These are phyloP conservation scores for Piper longum DNA, from an alignment of 164 flowering plant genomes.

Conservation along the genomic window DNA sequence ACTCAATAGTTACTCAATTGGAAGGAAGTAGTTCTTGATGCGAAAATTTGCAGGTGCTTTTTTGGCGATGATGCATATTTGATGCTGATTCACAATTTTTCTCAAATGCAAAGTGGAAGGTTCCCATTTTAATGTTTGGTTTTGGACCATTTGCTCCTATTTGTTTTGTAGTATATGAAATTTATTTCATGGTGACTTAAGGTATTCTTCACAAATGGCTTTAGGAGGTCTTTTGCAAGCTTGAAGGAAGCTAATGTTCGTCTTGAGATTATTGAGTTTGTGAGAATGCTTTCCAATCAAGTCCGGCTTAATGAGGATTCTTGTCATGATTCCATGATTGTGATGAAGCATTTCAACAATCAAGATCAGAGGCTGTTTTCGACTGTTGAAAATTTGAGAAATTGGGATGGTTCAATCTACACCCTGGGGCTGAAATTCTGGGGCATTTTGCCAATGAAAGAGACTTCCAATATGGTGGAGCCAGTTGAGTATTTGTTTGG, in stretches of 20 bases:
- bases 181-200: neutral
- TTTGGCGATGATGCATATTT: constrained; percentile 22
- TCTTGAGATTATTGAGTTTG: constrained; percentile 11
- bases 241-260: constrained; percentile 1
- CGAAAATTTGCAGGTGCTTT: constrained; percentile 18
- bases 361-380: constrained; percentile 19
- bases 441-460: constrained; percentile 51
- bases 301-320: constrained; percentile 17
- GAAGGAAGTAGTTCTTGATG: constrained; percentile 22
- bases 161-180: too few relatives aligned
- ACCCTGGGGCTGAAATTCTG: constrained; percentile 42
- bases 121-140: constrained; percentile 10
- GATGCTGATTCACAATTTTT: constrained; percentile 37
- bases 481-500: constrained; percentile 6
- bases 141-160: too few relatives aligned
- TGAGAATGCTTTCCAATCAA: constrained; percentile 27
- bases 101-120: constrained; percentile 61
- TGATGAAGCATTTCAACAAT: constrained; percentile 19
- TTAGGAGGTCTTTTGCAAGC: constrained; percentile 16
- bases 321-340: constrained; percentile 10
- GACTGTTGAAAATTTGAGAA: constrained; percentile 21
- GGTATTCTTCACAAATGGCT: constrained; percentile 23
- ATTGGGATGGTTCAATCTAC: constrained; percentile 1
- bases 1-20: constrained; percentile 19
- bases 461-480: constrained; percentile 32